Evolutionary conservation across 2,329 filamentous ascomycete species (phyloP).

Genomic region (Epichloe scottii): DNA sequence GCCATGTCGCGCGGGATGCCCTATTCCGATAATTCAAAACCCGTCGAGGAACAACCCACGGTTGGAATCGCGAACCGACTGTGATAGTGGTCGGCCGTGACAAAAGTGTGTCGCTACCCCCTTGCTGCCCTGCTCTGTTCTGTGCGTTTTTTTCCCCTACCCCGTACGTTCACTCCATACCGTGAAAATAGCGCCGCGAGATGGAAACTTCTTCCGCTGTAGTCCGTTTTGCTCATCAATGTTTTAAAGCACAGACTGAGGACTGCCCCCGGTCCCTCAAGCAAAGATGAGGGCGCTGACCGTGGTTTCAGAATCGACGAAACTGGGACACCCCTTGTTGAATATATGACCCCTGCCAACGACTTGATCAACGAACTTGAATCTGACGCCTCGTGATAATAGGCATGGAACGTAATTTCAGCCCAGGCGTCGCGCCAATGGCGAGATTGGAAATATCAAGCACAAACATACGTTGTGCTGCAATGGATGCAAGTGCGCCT

Average conservation of each 20-base stretch:
- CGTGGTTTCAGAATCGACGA: neutral
- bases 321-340: neutral
- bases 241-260: neutral
- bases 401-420: neutral
- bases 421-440: neutral
- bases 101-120: too few species aligned
- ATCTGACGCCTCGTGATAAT: neutral
- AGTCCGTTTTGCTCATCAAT: neutral
- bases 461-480: neutral
- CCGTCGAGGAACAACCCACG: too few species aligned
- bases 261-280: neutral
- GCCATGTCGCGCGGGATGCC: neutral
- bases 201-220: too few species aligned
- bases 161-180: neutral
- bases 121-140: too few species aligned
- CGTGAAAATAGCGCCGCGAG: neutral
- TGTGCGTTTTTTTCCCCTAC: neutral
- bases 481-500: neutral
- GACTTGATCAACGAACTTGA: too few species aligned
- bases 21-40: neutral
- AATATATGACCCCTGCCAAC: too few species aligned
- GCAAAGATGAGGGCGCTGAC: neutral
- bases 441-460: neutral
- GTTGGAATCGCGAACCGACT: too few species aligned
- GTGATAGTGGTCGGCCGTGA: too few species aligned